These are phyloP conservation scores for Colletotrichum brevisporum DNA, from an alignment of 2,329 filamentous ascomycete species.

Conservation along the genomic window DNA sequence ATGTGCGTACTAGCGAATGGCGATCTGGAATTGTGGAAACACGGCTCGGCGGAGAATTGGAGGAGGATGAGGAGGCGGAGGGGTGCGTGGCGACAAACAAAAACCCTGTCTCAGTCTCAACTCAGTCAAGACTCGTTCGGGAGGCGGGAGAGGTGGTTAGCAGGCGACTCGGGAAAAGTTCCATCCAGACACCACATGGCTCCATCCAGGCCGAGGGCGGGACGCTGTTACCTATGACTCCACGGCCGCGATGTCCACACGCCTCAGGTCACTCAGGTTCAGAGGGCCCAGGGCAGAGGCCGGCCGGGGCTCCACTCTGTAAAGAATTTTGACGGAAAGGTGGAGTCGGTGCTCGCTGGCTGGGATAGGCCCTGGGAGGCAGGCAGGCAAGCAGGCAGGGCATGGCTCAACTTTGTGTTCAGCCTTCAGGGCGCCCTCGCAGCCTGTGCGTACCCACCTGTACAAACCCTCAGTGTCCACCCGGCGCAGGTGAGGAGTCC, in stretches of 20 bases:
- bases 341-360: constrained; percentile 18
- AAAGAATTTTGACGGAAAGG: constrained; percentile 41
- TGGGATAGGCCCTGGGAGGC: neutral
- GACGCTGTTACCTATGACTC: constrained; percentile 17
- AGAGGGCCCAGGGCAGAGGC: neutral
- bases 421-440: neutral
- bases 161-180: constrained; percentile 15
- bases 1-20: constrained; percentile 30
- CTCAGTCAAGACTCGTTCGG: constrained; percentile 17
- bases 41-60: constrained; percentile 15
- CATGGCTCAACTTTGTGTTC: too few species aligned
- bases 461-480: neutral
- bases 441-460: neutral
- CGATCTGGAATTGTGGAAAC: constrained; percentile 35
- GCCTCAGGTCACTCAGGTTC: neutral
- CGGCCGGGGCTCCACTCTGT: constrained; percentile 31
- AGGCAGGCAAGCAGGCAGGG: too few species aligned
- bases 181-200: constrained; percentile 29
- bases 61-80: constrained; percentile 16
- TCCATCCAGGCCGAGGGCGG: constrained; percentile 21
- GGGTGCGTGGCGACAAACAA: constrained; percentile 17
- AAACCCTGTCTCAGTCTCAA: constrained; percentile 22
- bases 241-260: constrained; percentile 28
- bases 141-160: neutral
- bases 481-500: neutral